These are phyloP conservation scores for Suhomyces bribrorum DNA, from an alignment of 1,139 yeast species.

Conservation along the genomic window DNA sequence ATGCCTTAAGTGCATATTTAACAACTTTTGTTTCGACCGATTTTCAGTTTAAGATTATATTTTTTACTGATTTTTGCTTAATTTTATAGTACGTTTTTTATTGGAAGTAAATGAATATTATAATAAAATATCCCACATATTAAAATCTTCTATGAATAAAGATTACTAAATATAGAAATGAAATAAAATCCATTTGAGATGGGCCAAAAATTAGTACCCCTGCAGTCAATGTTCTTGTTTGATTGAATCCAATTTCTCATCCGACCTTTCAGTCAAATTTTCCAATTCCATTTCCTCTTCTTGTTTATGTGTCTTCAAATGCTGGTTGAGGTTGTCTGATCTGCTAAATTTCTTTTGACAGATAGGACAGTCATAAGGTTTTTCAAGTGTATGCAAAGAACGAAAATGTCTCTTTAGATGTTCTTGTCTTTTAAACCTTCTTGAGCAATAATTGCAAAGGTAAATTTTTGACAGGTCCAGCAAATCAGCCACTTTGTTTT, in stretches of 20 bases:
- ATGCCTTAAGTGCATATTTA: background rate
- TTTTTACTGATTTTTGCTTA: background rate
- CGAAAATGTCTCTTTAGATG: slow-evolving; percentile 77
- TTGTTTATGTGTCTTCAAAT: slow-evolving; percentile 64
- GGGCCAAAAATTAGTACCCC: too few relatives aligned
- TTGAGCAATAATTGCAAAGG: slow-evolving; percentile 52
- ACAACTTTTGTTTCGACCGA: background rate
- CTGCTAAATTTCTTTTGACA: slow-evolving; percentile 76
- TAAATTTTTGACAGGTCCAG: slow-evolving; percentile 44
- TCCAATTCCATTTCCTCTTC: slow-evolving; percentile 26
- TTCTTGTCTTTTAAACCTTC: slow-evolving; percentile 75
- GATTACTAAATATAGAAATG: background rate
- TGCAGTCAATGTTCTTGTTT: slow-evolving; percentile 5
- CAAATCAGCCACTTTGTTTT: slow-evolving; percentile 48
- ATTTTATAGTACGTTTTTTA: too few relatives aligned
- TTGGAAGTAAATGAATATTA: slow-evolving; percentile 2
- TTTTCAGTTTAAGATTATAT: too few relatives aligned
- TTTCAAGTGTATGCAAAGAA: slow-evolving; percentile 71
- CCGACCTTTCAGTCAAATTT: slow-evolving; percentile 1
- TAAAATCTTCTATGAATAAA: background rate
- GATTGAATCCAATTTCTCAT: background rate
- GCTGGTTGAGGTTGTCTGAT: slow-evolving; percentile 75
- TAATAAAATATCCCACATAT: background rate
- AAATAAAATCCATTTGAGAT: background rate
- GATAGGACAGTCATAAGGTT: slow-evolving; percentile 70